A percentile compares a stretch with the other conserved stretches of the same genome.
Conservation (phyloP, 306 rosid genomes). For the Alnus glutinosa region DNA sequence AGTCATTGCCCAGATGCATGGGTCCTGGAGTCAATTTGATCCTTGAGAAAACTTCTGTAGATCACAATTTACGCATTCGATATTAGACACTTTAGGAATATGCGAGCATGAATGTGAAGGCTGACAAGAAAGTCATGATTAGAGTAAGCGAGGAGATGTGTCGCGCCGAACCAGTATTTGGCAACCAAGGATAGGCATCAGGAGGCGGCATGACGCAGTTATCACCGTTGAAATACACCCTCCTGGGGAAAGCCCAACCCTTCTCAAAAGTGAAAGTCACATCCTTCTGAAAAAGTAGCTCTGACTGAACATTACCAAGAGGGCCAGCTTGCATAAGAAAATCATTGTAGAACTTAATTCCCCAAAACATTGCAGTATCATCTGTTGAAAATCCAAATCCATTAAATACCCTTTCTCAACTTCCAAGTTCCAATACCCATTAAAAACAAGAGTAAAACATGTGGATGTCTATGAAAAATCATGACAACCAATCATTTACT, state of each 20-base stretch:
- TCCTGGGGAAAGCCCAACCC: conserved; percentile 94
- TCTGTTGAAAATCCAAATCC: conserved; percentile 54
- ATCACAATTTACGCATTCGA: neutral
- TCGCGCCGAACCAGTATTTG: conserved; percentile 50
- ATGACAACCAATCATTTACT: neutral
- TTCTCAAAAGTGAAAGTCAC: conserved; percentile 72
- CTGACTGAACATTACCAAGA: conserved; percentile 81
- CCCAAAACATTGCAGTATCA: conserved; percentile 92
- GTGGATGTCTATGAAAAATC: conserved; percentile 6
- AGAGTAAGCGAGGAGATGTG: conserved; percentile 43
- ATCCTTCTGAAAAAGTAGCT: conserved; percentile 72
- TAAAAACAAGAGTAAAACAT: neutral
- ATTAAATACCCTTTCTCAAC: conserved; percentile 18
- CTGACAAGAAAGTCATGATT: conserved; percentile 36
- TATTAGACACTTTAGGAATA: conserved; percentile 28
- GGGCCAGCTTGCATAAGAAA: conserved; percentile 79
- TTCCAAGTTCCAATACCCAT: neutral
- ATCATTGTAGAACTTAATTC: conserved; percentile 84
- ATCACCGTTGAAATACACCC: conserved; percentile 89
- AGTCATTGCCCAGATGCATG: conserved; percentile 25
- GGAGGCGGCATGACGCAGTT: conserved; percentile 94
- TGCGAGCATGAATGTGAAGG: conserved; percentile 37
- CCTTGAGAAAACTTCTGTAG: conserved; percentile 9
- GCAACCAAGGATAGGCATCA: conserved; percentile 77
- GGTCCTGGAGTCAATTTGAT: conserved; percentile 27